phyloP scores from a whole-genome alignment of 805 yeast genomes.

The Zygosaccharomyces gambellarensis region DNA sequence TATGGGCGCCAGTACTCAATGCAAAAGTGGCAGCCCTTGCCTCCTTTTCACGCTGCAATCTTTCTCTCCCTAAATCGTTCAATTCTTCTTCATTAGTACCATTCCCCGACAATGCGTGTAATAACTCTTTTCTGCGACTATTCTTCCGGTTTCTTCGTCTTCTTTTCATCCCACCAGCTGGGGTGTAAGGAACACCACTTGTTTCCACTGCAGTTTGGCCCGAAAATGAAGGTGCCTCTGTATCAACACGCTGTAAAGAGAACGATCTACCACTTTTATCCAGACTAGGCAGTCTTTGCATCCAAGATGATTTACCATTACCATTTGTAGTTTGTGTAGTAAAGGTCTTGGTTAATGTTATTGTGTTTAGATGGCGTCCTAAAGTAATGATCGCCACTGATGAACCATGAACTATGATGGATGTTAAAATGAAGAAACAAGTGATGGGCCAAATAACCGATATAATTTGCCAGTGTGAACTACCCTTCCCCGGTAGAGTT shows the following conservation, averaged over 20 bases:
- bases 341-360: slow-evolving; percentile 88
- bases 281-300: slow-evolving; percentile 75
- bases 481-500: slow-evolving; percentile 42
- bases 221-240: slow-evolving; percentile 40
- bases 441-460: slow-evolving; percentile 77
- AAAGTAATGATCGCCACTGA: slow-evolving; percentile 70
- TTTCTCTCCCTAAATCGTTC: slow-evolving; percentile 34
- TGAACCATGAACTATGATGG: slow-evolving; percentile 87
- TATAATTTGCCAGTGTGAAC: slow-evolving; percentile 54
- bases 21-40: slow-evolving; percentile 43
- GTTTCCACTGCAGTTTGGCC: slow-evolving; percentile 47
- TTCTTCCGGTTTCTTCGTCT: slow-evolving; percentile 37
- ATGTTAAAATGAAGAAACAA: slow-evolving; percentile 72
- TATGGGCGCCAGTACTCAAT: slow-evolving; percentile 27
- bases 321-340: slow-evolving; percentile 64
- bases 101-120: slow-evolving; percentile 15
- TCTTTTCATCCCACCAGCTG: slow-evolving; percentile 70
- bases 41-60: slow-evolving; percentile 39
- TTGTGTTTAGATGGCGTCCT: slow-evolving; percentile 84
- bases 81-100: slow-evolving; percentile 25
- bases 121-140: slow-evolving; percentile 31
- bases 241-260: slow-evolving; percentile 79
- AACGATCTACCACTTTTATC: slow-evolving; percentile 65
- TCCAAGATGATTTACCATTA: slow-evolving; percentile 61
- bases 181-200: slow-evolving; percentile 59